A percentile compares a stretch with the other conserved stretches of the same genome.
Evolutionary conservation across 495 filamentous ascomycete genomes (phyloP).

Genomic region (Xylaria flabelliformis): DNA sequence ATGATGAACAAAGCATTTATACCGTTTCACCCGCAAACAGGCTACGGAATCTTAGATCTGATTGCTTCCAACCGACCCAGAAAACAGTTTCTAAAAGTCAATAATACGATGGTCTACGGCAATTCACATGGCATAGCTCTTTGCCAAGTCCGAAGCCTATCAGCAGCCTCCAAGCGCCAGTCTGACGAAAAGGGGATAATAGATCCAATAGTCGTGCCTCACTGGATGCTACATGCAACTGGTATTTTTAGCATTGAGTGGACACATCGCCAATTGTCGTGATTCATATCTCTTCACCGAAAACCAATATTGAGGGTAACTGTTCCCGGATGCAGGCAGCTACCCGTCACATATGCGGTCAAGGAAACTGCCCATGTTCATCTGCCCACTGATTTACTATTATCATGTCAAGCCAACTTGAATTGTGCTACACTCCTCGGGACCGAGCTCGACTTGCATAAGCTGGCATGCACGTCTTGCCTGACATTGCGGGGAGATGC

Average conservation of each 20-base stretch:
- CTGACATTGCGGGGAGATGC: background rate
- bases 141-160: slow-evolving; percentile 16
- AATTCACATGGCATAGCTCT: background rate
- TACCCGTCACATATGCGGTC: background rate
- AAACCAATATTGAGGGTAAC: background rate
- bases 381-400: background rate
- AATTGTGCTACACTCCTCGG: background rate
- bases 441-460: background rate
- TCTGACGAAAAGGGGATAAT: background rate
- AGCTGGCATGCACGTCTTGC: background rate
- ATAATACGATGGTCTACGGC: background rate
- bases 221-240: background rate
- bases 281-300: background rate
- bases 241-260: background rate
- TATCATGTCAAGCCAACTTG: background rate
- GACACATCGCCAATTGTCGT: background rate
- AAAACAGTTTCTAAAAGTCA: background rate
- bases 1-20: background rate
- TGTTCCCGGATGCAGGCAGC: background rate
- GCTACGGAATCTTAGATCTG: background rate
- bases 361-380: background rate
- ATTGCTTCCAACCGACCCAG: background rate
- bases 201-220: slow-evolving; percentile 1
- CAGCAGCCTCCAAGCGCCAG: slow-evolving; percentile 6
- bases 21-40: background rate